Base-by-base conservation (phyloP, 257 asterid genomes). In the Rubia yunnanensis region DNA sequence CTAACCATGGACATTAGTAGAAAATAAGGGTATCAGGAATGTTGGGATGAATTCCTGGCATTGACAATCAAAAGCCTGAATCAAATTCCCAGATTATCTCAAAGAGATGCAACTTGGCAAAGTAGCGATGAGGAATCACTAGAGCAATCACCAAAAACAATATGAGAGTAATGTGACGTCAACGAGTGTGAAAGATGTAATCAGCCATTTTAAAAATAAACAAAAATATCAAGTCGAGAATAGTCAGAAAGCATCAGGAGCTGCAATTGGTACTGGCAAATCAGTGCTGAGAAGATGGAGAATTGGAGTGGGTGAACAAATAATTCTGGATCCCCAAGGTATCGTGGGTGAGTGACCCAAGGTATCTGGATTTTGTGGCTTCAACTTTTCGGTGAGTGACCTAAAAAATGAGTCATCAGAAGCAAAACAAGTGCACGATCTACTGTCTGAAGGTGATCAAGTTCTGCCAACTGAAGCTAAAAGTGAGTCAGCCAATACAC, bases 251-350 rank as follows among this genome's bases (percentile, higher is more conserved):
- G 76, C 83, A 5, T 58, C 79, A 73, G 81, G 63, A 64, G 86
- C 81, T 60, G 76, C 88, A 22, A 57, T 78, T 63, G 91, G 80
- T 73, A 77, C 95, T 53, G 86, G 77, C 66, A 94, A 91, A 74
- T 72, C 95, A 41, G 96, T 94, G 20, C 75, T 94, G 76, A 86
- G 99, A 79, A 86, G 99, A 81, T 94, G 99, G 99, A 94, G 98
- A 71, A 73, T 95, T 20, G 95, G 96, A 55, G 76, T 79, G 62
- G 81, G 94, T 49, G 92, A 85, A 70, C 77, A 69, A 52, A 72
- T 82, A 75, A 77, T 75, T 20, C 77, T 35, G 48, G 62, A 65
- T 63, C 73, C 80, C 48, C 74, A 71, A 58, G 86, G 74, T 69
- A 61, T 64, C 72, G 72, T 26, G 31, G 24, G 77, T 63, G 88